These are phyloP conservation scores for Ceratobasidium sp. DNA, from an alignment of 1,284 basidiomycete species.

Conservation along the genomic window DNA sequence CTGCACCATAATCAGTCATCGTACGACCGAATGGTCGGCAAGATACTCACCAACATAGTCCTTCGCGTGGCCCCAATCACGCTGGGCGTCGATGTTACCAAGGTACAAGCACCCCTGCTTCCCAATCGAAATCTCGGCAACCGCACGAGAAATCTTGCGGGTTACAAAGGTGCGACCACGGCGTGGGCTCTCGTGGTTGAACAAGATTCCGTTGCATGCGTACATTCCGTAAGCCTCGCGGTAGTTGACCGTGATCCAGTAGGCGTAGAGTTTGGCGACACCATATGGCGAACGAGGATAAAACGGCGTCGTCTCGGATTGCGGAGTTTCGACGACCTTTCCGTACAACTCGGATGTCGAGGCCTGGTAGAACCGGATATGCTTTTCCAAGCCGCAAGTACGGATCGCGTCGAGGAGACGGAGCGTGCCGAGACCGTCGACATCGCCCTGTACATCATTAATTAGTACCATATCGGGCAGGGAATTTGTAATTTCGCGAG, in stretches of 20 bases:
- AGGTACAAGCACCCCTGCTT: constrained; percentile 88
- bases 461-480: constrained; percentile 5
- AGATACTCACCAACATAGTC: constrained; percentile 52
- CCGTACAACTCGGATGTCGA: constrained; percentile 94
- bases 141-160: constrained; percentile 88
- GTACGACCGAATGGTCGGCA: not conserved
- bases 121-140: constrained; percentile 84
- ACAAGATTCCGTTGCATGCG: constrained; percentile 88
- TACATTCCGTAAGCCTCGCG: constrained; percentile 92
- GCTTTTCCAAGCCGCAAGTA: constrained; percentile 86
- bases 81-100: constrained; percentile 87
- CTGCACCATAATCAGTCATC: constrained; percentile 46
- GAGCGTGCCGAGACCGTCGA: constrained; percentile 88
- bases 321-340: constrained; percentile 88
- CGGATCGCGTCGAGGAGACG: constrained; percentile 91
- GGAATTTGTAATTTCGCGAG: not conserved
- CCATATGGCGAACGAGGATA: constrained; percentile 93
- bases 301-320: constrained; percentile 91
- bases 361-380: constrained; percentile 90
- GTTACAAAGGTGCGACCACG: constrained; percentile 92
- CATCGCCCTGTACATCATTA: constrained; percentile 63
- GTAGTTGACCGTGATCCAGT: constrained; percentile 91
- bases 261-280: constrained; percentile 87
- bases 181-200: constrained; percentile 94
- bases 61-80: constrained; percentile 93